A percentile compares a stretch with the other conserved stretches of the same genome.
Evolutionary conservation across 345 rosid species (phyloP).

Genomic region (Arabis hirsuta): DNA sequence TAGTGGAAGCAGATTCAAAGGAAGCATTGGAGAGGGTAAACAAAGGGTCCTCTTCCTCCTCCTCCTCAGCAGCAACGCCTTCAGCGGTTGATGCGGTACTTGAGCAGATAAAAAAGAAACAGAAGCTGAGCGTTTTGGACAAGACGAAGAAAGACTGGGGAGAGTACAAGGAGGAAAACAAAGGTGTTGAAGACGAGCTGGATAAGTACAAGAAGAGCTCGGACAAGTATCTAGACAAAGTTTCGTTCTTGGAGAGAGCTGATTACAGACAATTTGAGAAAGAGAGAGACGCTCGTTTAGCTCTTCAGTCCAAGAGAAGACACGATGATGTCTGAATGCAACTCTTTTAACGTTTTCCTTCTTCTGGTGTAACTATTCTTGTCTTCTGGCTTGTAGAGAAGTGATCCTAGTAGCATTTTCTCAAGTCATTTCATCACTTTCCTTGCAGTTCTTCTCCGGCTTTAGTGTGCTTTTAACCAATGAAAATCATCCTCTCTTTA

Average conservation of each 20-base stretch:
- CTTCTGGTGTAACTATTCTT: conserved; percentile 3
- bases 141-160: conserved; percentile 98
- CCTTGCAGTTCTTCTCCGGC: conserved; percentile 10
- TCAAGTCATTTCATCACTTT: background rate
- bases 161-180: conserved; percentile 89
- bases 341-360: conserved; percentile 14
- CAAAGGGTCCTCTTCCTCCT: conserved; percentile 26
- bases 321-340: conserved; percentile 31
- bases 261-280: conserved; percentile 92
- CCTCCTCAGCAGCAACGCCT: conserved; percentile 51
- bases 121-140: conserved; percentile 88
- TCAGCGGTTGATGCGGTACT: conserved; percentile 90
- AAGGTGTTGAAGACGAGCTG: conserved; percentile 78
- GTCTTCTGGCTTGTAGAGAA: conserved; percentile 7
- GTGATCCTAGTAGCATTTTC: background rate
- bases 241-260: conserved; percentile 78
- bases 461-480: too few relatives aligned
- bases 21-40: conserved; percentile 70
- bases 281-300: conserved; percentile 93
- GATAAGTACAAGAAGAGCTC: conserved; percentile 97
- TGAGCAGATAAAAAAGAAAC: conserved; percentile 89
- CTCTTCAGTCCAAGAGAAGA: conserved; percentile 55
- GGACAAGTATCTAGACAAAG: conserved; percentile 81
- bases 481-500: too few relatives aligned
- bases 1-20: conserved; percentile 76